Evolutionary conservation across 306 rosid species (phyloP).

Genomic region (Quercus parvula): DNA sequence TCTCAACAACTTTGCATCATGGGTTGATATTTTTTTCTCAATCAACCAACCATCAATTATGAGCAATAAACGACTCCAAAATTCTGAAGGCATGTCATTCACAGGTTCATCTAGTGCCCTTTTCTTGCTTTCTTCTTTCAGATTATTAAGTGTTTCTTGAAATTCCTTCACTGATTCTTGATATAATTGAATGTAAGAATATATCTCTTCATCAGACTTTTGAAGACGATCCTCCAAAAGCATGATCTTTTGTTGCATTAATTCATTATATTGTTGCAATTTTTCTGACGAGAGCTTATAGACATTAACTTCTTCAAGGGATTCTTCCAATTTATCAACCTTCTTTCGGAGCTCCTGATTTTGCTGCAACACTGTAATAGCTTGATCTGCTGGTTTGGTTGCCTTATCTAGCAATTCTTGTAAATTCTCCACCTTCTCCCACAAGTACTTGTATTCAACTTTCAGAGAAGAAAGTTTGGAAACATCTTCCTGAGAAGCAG

Average conservation of each 20-base stretch:
- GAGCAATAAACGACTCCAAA: constrained; percentile 85
- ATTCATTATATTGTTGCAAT: constrained; percentile 56
- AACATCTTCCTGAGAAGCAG: constrained; percentile 63
- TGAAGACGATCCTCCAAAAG: constrained; percentile 76
- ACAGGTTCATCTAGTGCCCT: constrained; percentile 58
- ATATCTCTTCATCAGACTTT: constrained; percentile 78
- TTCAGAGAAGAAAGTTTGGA: constrained; percentile 55
- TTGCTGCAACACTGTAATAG: constrained; percentile 61
- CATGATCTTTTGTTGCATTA: constrained; percentile 75
- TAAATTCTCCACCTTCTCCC: constrained; percentile 65
- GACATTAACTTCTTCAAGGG: constrained; percentile 63
- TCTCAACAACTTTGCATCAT: constrained; percentile 71
- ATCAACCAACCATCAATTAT: constrained; percentile 89
- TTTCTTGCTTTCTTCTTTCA: constrained; percentile 80
- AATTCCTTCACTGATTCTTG: constrained; percentile 82
- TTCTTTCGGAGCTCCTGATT: constrained; percentile 77
- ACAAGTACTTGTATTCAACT: constrained; percentile 60
- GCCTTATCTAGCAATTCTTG: constrained; percentile 68
- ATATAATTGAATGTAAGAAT: constrained; percentile 74
- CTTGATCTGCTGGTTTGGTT: constrained; percentile 73
- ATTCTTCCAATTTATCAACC: constrained; percentile 77
- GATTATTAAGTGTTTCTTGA: constrained; percentile 60
- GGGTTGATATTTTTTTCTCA: constrained; percentile 64
- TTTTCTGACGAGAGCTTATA: constrained; percentile 74
- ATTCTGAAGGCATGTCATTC: constrained; percentile 90